Evolutionary conservation across 257 asterid genomes (phyloP).

Genomic region (Cruciata laevipes): DNA sequence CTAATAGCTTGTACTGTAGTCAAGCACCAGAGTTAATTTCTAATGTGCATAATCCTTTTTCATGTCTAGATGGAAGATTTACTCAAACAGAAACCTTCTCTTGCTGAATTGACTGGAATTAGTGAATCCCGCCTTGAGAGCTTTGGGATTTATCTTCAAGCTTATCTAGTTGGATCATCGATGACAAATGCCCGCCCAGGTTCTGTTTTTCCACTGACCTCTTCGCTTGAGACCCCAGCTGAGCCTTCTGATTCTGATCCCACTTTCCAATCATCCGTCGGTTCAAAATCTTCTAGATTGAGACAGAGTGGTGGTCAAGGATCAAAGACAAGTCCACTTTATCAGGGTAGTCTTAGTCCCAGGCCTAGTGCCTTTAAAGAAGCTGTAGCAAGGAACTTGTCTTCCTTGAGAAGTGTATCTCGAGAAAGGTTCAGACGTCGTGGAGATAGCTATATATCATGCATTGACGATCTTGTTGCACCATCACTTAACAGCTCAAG

Average conservation of each 20-base stretch:
- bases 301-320: slow-evolving; percentile 41
- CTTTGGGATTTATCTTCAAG: slow-evolving; percentile 68
- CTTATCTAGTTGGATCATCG: slow-evolving; percentile 65
- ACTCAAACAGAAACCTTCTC: slow-evolving; percentile 59
- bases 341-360: slow-evolving; percentile 59
- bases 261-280: slow-evolving; percentile 34
- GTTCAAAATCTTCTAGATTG: slow-evolving; percentile 38
- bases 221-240: slow-evolving; percentile 27
- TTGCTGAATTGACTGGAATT: slow-evolving; percentile 82
- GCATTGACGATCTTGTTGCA: slow-evolving; percentile 27
- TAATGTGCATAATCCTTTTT: slow-evolving; percentile 6
- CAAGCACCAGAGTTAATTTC: background rate
- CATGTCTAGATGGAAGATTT: slow-evolving; percentile 71
- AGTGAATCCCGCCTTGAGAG: slow-evolving; percentile 65
- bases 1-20: background rate
- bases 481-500: slow-evolving; percentile 25
- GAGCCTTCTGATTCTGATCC: slow-evolving; percentile 32
- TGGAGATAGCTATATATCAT: slow-evolving; percentile 36
- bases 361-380: slow-evolving; percentile 57
- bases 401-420: slow-evolving; percentile 38
- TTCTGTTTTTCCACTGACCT: slow-evolving; percentile 22
- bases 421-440: slow-evolving; percentile 46
- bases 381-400: slow-evolving; percentile 40
- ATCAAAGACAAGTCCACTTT: slow-evolving; percentile 37
- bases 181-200: slow-evolving; percentile 20